Percentiles rank a stretch among this genome's conserved stretches.
Evolutionary conservation across 2,329 filamentous ascomycete species (phyloP).

Genomic region (Dothidotthia symphoricarpi): DNA sequence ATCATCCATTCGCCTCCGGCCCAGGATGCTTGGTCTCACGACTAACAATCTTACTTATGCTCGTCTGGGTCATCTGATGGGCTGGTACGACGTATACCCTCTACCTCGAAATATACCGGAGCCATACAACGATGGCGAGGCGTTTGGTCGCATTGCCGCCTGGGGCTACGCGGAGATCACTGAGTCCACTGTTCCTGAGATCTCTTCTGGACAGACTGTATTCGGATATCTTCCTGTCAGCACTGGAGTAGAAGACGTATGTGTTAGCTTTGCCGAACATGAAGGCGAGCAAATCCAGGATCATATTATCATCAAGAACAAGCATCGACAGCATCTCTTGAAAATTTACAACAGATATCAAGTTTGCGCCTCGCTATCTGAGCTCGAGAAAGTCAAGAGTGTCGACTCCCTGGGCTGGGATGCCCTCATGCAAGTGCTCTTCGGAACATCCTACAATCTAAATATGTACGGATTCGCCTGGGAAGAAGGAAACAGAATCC

Average conservation of each 20-base stretch:
- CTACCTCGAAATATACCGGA: conserved; percentile 40
- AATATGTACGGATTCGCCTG: conserved; percentile 19
- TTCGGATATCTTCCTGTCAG: conserved; percentile 50
- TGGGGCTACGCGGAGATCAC: conserved; percentile 51
- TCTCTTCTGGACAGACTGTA: conserved; percentile 39
- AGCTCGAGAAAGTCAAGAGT: conserved; percentile 5
- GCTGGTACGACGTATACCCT: conserved; percentile 49
- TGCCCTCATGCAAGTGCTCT: conserved; percentile 15
- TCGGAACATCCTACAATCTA: conserved; percentile 20
- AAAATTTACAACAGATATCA: conserved; percentile 50
- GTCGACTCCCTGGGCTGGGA: conserved; percentile 19
- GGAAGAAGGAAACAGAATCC: conserved; percentile 12
- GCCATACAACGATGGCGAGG: conserved; percentile 38
- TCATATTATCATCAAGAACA: conserved; percentile 43
- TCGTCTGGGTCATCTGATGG: conserved; percentile 20
- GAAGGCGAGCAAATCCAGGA: conserved; percentile 3
- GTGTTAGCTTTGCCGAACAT: conserved; percentile 31
- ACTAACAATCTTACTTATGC: conserved; percentile 28
- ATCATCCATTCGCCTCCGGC: conserved; percentile 19
- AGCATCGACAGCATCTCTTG: conserved; percentile 41
- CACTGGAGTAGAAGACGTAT: conserved; percentile 40
- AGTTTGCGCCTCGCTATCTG: conserved; percentile 9
- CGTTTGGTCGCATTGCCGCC: conserved; percentile 51
- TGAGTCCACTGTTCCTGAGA: conserved; percentile 41
- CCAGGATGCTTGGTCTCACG: conserved; percentile 22